These are phyloP conservation scores for Rutstroemia sp. DNA, from an alignment of 2,329 filamentous ascomycete species.

Conservation along the genomic window DNA sequence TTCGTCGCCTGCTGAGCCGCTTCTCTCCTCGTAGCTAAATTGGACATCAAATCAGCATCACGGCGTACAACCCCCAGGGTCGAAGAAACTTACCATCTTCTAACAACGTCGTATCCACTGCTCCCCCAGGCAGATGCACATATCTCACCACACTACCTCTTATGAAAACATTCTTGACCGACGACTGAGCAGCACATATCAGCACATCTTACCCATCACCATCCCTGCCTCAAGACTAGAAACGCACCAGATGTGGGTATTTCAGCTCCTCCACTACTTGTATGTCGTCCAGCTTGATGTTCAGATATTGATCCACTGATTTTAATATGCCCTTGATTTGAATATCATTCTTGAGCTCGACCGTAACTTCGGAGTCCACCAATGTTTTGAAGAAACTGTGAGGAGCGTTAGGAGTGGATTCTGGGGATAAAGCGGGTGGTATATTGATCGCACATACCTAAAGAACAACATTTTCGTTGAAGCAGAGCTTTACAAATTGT, in stretches of 20 bases:
- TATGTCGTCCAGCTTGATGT: conserved; percentile 97
- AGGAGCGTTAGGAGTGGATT: conserved; percentile 4
- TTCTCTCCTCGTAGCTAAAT: conserved; percentile 31
- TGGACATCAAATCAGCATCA: conserved; percentile 10
- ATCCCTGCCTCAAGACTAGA: neutral
- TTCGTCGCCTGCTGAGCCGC: conserved; percentile 43
- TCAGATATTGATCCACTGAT: conserved; percentile 97
- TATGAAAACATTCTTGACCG: conserved; percentile 72
- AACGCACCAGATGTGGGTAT: conserved; percentile 79
- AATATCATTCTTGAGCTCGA: conserved; percentile 99
- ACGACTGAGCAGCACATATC: conserved; percentile 41
- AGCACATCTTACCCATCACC: conserved; percentile 4
- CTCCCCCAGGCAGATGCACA: conserved; percentile 59
- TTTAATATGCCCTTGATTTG: conserved; percentile 93
- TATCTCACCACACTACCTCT: conserved; percentile 69
- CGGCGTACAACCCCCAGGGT: neutral
- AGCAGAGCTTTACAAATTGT: neutral
- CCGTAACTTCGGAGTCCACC: conserved; percentile 92
- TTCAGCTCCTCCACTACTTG: conserved; percentile 86
- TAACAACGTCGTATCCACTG: conserved; percentile 62
- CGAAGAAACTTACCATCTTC: conserved; percentile 53
- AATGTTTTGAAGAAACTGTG: conserved; percentile 95
- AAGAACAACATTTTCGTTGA: conserved; percentile 33
- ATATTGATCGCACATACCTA: conserved; percentile 24
- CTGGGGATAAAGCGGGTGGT: neutral